Base-by-base conservation (phyloP, 345 rosid species). In the Camelina laxa region DNA sequence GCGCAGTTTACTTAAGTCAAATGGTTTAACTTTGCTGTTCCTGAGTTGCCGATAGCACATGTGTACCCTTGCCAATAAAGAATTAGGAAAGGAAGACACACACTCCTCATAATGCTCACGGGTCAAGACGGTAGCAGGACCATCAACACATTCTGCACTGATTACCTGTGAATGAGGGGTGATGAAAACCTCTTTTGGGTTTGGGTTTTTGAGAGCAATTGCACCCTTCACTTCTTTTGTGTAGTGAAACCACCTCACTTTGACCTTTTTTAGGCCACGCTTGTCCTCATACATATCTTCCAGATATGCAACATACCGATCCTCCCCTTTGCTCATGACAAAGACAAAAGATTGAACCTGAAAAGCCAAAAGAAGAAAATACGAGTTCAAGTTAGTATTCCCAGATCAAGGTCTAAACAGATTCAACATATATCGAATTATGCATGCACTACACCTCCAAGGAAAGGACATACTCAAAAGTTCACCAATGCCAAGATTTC, bases 251-350 rank as follows among this genome's bases (percentile, higher is more conserved):
- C 98, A 94, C 83, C 97, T 87, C 61, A 91, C 96, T 85, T 86
- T 94, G 65, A 94, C 96, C 76, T 94, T 94, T 77, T 89, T 95
- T 65, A 79, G 91, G 64, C 99, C 97, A 78, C 91, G 87, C 79
- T 87, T 91, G 87, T 94, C 97, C 82, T 91, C 98, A 36, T 94
- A 94, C 96, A 94, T 94, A 78, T 94, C 98, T 82, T 94, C 98
- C 85, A 94, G 81, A 81, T 94, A 89, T 51, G 97, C 97, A 83
- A 94, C 79, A 15, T 94, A 90, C 33, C 76, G 89, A 76, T 82
- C 87, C 60, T 91, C 89, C 56, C 84, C 97, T 82, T 90, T 90
- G 60, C 88, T 91, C 98, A 94, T 84, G 67, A 91, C 97, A 80
- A 87, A 91, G 71, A 94, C 97, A 83, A 94, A 94, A 14, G 98